Base-by-base conservation (phyloP, 441 rosid species). In the Pelargonium australe region DNA sequence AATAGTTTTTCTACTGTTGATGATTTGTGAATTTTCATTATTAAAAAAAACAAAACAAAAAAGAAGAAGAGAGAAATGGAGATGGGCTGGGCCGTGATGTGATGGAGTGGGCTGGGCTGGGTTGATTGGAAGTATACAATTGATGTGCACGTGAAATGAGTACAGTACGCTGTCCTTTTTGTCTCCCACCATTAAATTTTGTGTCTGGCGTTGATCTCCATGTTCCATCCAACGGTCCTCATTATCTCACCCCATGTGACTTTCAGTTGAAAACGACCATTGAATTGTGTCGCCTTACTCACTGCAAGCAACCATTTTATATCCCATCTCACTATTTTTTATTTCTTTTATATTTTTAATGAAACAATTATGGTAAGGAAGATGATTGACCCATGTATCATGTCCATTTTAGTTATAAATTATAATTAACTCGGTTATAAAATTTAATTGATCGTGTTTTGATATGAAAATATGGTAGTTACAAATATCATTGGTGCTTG, bases 131-230 rank as follows among this genome's bases (percentile, higher is more conserved):
- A 58, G 68, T 34, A 67, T 63, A 47, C 53, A 68, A 71, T 75
- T 70, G 78, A 75, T 57, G 68, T 68, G 76, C 84, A 80, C 84
- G 84, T 80, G 84, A 80, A 75, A 51, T 7, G 51, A 73, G 78
- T 73, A 73, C 78, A 65, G 70, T 63, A 17, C 70, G 7, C 68
- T 77, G 83, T 80, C 83, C 72, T 77, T 63, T 25, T 78, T 45
- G 84, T 80, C 74, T 19, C 79, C 72, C 62, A 43, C 79, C 53
- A 75, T 80, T 80, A 28, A 77, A 28, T 75, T 72, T 63, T 51
- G 73, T 76, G 77, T 74, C 69, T n/a, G 23, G 41, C 62, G 14
- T 41, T 7, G 0, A 74, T 79, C 78, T 73, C 79, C 40, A 79
- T 62, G 63, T 2, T 10, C 4, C 14, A 66, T 75, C 69, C 69